These are phyloP conservation scores for Lobosporangium transversale DNA, from an alignment of 192 early-diverging fungal genomes.

Conservation along the genomic window DNA sequence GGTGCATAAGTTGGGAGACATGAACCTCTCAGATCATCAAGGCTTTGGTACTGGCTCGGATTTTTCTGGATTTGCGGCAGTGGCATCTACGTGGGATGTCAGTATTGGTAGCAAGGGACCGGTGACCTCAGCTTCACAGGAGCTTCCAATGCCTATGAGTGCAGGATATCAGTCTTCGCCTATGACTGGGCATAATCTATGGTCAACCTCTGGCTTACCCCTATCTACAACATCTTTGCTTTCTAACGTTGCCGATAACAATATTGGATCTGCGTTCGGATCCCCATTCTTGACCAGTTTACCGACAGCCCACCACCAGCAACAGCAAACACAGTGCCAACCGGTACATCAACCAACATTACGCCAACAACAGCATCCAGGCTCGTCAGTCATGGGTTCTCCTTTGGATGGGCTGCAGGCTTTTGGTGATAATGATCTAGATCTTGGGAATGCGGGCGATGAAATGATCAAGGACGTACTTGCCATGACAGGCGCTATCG, in stretches of 20 bases:
- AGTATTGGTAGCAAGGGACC: constrained; percentile 15
- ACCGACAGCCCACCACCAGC: constrained; percentile 18
- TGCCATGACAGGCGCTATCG: constrained; percentile 44
- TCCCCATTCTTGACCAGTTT: constrained; percentile 42
- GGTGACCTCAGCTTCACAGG: constrained; percentile 12
- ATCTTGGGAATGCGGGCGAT: constrained; percentile 36
- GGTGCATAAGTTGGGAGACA: constrained; percentile 27
- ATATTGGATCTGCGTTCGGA: constrained; percentile 12
- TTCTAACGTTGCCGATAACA: constrained; percentile 15
- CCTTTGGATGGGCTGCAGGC: constrained; percentile 9
- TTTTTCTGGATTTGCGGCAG: constrained; percentile 30
- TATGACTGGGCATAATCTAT: constrained; percentile 27
- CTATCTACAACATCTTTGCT: constrained; percentile 27
- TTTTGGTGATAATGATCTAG: constrained; percentile 23
- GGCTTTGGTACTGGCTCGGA: constrained; percentile 15
- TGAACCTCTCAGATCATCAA: constrained; percentile 25
- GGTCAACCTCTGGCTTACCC: constrained; percentile 30
- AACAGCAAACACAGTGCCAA: no score
- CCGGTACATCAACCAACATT: no score
- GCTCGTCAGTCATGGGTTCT: constrained; percentile 5
- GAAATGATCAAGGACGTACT: constrained; percentile 51
- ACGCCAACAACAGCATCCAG: constrained; percentile 13
- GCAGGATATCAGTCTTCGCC: constrained; percentile 25
- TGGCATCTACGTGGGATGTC: constrained; percentile 28
- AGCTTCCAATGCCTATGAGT: constrained; percentile 25